Evolutionary conservation across 768 basidiomycete species (phyloP).

Genomic region (Boletus bicolor): DNA sequence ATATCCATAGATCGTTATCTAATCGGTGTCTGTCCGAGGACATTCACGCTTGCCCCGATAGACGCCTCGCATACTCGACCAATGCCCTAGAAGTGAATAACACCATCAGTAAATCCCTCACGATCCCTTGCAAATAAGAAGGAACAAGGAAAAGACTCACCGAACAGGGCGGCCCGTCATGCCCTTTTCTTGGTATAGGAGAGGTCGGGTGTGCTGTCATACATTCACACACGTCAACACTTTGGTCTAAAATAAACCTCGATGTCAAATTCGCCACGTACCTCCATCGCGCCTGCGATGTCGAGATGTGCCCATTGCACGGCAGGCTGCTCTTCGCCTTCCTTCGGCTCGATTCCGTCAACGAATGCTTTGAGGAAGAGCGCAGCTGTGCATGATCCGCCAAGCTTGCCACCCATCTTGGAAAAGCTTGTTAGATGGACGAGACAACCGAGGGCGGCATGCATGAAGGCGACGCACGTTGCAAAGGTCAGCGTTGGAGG

Average conservation of each 20-base stretch:
- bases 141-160: constrained; percentile 38
- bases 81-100: constrained; percentile 23
- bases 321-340: constrained; percentile 47
- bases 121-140: not conserved
- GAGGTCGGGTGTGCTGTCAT: constrained; percentile 46
- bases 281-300: constrained; percentile 78
- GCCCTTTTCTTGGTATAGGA: constrained; percentile 65
- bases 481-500: constrained; percentile 77
- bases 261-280: constrained; percentile 28
- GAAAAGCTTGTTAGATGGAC: constrained; percentile 1
- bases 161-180: constrained; percentile 81
- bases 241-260: not conserved
- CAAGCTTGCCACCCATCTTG: constrained; percentile 70
- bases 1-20: constrained; percentile 2
- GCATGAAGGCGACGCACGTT: constrained; percentile 37
- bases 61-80: constrained; percentile 32
- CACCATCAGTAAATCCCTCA: not conserved
- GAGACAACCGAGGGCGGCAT: not conserved
- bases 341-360: constrained; percentile 64
- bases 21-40: not conserved
- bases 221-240: not conserved
- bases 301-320: constrained; percentile 88
- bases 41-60: constrained; percentile 19
- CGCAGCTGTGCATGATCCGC: constrained; percentile 77
- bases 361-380: constrained; percentile 85